Percentiles rank a stretch among this genome's conserved stretches.
Evolutionary conservation across 2,329 filamentous ascomycete species (phyloP).

Genomic region (Fusarium sp.): DNA sequence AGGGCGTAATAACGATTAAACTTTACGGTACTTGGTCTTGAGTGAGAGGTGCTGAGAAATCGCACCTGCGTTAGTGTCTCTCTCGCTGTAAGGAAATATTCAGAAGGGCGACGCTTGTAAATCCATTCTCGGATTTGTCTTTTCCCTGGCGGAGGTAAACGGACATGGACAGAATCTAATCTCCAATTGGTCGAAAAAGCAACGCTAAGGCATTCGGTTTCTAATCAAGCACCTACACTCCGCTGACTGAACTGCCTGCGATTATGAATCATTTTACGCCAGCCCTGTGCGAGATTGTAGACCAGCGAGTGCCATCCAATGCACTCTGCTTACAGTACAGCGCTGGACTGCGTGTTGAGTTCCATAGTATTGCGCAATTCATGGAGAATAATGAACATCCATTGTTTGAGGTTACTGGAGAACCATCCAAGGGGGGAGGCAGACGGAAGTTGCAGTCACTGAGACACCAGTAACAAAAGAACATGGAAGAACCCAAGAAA

Average conservation of each 20-base stretch:
- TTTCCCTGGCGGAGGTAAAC: constrained; percentile 29
- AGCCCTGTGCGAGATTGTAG: constrained; percentile 39
- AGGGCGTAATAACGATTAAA: constrained; percentile 32
- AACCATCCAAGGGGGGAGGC: background rate
- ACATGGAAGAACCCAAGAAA: constrained; percentile 14
- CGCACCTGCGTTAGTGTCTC: constrained; percentile 15
- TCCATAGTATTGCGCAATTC: constrained; percentile 13
- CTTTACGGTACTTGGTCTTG: constrained; percentile 9
- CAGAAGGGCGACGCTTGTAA: constrained; percentile 32
- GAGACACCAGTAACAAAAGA: constrained; percentile 8
- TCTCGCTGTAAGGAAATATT: constrained; percentile 17
- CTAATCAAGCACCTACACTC: constrained; percentile 36
- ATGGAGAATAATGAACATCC: background rate
- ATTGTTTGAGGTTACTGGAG: background rate
- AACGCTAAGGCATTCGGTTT: constrained; percentile 33
- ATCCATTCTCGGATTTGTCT: constrained; percentile 34
- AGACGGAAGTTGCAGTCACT: constrained; percentile 15
- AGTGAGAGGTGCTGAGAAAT: constrained; percentile 37
- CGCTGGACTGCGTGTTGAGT: background rate
- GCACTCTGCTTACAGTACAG: constrained; percentile 28
- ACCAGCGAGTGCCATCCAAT: constrained; percentile 10
- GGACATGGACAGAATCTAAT: constrained; percentile 24
- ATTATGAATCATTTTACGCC: constrained; percentile 42
- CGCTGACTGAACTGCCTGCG: constrained; percentile 31
- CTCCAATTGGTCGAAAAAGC: constrained; percentile 26